Conservation (phyloP, 2,329 filamentous ascomycete species). For the Talaromyces pinophilus region DNA sequence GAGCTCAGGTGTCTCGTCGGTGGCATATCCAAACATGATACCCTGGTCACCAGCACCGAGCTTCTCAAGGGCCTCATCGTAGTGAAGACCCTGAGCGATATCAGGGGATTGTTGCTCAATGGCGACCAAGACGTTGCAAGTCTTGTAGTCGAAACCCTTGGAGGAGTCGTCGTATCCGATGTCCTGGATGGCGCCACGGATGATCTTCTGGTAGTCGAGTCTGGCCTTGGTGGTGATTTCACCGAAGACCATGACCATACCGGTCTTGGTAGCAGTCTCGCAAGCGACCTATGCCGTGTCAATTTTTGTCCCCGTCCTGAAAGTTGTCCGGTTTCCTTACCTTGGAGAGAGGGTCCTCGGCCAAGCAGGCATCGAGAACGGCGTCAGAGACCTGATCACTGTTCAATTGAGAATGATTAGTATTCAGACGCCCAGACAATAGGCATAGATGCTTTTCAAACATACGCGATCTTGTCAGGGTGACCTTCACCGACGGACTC, state of each 20-base stretch:
- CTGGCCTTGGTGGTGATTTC: constrained; percentile 97
- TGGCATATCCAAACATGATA: constrained; percentile 99
- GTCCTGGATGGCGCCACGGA: constrained; percentile 93
- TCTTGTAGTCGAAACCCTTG: constrained; percentile 99
- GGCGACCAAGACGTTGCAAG: constrained; percentile 95
- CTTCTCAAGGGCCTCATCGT: constrained; percentile 95
- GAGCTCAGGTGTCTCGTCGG: constrained; percentile 96
- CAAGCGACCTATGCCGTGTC: constrained; percentile 67
- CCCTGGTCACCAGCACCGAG: constrained; percentile 99
- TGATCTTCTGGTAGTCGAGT: constrained; percentile 97
- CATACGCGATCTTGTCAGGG: constrained; percentile 87
- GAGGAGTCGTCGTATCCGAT: constrained; percentile 96
- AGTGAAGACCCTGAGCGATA: constrained; percentile 98
- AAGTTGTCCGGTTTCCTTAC: constrained; percentile 39
- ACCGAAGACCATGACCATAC: constrained; percentile 98
- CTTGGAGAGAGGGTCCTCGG: constrained; percentile 95
- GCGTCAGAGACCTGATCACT: constrained; percentile 97
- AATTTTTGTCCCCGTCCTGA: background rate
- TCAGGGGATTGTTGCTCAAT: constrained; percentile 99
- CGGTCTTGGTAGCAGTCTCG: constrained; percentile 99
- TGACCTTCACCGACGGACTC: constrained; percentile 89
- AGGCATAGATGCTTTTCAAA: background rate
- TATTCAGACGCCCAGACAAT: background rate
- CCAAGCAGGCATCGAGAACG: constrained; percentile 95
- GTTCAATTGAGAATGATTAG: constrained; percentile 20